Evolutionary conservation across 495 filamentous ascomycete genomes (phyloP).

Genomic region (Tuber microsphaerosporum): DNA sequence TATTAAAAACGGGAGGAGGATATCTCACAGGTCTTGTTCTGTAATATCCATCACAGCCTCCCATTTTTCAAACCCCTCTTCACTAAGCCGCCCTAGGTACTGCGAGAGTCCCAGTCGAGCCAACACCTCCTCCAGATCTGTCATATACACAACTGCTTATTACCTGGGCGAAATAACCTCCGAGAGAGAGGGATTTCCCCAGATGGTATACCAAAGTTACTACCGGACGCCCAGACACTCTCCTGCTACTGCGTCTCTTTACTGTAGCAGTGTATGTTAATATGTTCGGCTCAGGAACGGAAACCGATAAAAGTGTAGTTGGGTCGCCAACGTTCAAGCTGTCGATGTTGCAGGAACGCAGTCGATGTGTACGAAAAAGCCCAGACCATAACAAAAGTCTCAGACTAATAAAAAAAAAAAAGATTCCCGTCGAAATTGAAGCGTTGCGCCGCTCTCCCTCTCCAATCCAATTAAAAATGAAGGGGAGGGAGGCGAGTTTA

Average conservation of each 20-base stretch:
- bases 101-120: constrained; percentile 65
- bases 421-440: constrained; percentile 30
- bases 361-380: constrained; percentile 40
- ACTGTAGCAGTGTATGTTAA: constrained; percentile 10
- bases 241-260: constrained; percentile 13
- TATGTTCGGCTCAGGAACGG: constrained; percentile 35
- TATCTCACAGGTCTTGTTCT: constrained; percentile 65
- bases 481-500: constrained; percentile 38
- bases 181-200: constrained; percentile 30
- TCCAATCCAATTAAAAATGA: constrained; percentile 35
- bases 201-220: constrained; percentile 23
- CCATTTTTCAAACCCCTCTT: constrained; percentile 75
- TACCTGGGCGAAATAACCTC: constrained; percentile 32
- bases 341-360: constrained; percentile 39
- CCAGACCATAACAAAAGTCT: constrained; percentile 41
- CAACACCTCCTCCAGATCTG: constrained; percentile 54
- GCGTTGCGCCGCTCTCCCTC: constrained; percentile 39
- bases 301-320: constrained; percentile 39
- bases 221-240: constrained; percentile 18
- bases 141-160: constrained; percentile 49
- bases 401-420: constrained; percentile 30
- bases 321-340: constrained; percentile 40
- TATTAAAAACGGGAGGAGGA: constrained; percentile 16
- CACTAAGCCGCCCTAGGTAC: constrained; percentile 61
- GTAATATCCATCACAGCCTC: constrained; percentile 72